phyloP scores from a whole-genome alignment of 2,329 filamentous ascomycete species.

The Didymosphaeria variabile region DNA sequence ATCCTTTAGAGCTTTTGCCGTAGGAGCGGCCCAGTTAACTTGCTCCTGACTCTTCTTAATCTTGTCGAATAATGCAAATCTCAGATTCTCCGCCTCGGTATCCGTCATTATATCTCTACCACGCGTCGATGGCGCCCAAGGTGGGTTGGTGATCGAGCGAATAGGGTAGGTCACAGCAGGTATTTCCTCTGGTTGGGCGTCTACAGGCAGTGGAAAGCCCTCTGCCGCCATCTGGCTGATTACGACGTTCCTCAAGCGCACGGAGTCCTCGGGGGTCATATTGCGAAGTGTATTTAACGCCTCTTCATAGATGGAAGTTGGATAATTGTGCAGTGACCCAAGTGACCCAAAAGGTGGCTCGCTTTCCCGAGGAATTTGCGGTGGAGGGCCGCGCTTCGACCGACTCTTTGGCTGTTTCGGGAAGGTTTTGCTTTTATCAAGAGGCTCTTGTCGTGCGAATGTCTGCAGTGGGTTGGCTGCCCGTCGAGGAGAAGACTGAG shows the following conservation, averaged over 20 bases:
- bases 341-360: background rate
- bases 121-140: background rate
- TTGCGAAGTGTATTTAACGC: background rate
- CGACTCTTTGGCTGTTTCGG: background rate
- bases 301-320: background rate
- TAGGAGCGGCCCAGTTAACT: background rate
- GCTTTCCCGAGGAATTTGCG: background rate
- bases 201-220: background rate
- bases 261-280: background rate
- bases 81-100: background rate
- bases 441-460: background rate
- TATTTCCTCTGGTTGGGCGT: background rate
- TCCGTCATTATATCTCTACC: background rate
- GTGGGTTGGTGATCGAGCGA: background rate
- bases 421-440: no score
- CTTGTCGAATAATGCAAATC: background rate
- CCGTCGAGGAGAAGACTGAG: background rate
- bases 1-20: background rate
- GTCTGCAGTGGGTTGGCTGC: background rate
- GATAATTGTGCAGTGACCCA: background rate
- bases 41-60: background rate
- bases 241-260: background rate
- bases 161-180: background rate
- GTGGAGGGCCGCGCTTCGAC: background rate
- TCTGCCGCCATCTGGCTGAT: background rate